Evolutionary conservation across 2,329 filamentous ascomycete genomes (phyloP).

Genomic region (Myriangium duriaei): DNA sequence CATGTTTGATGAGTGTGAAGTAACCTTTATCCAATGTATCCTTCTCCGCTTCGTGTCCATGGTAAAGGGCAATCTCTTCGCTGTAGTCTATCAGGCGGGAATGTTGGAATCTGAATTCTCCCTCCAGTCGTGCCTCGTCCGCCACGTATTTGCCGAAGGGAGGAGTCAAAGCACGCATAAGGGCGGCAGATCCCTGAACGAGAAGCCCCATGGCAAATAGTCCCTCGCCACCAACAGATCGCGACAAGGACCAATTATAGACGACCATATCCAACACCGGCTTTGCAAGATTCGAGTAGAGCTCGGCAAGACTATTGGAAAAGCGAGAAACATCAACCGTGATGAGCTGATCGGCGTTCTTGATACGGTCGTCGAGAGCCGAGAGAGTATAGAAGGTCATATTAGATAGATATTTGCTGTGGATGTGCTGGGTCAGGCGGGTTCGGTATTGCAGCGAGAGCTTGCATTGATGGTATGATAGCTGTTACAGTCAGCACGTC

Average conservation of each 20-base stretch:
- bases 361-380: slow-evolving; percentile 90
- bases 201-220: slow-evolving; percentile 90
- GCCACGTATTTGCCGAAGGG: slow-evolving; percentile 97
- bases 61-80: slow-evolving; percentile 87
- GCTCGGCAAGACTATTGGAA: slow-evolving; percentile 82
- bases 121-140: slow-evolving; percentile 86
- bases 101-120: slow-evolving; percentile 93
- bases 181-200: slow-evolving; percentile 80
- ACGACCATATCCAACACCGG: slow-evolving; percentile 90
- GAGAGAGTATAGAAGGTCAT: slow-evolving; percentile 97
- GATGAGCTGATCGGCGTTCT: slow-evolving; percentile 95
- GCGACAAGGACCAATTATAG: slow-evolving; percentile 87
- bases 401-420: slow-evolving; percentile 91
- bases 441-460: slow-evolving; percentile 87
- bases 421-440: slow-evolving; percentile 83
- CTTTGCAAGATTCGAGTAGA: slow-evolving; percentile 95
- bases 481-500: slow-evolving; percentile 34
- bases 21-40: slow-evolving; percentile 96
- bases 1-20: slow-evolving; percentile 97
- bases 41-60: slow-evolving; percentile 87
- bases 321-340: slow-evolving; percentile 95
- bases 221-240: slow-evolving; percentile 90
- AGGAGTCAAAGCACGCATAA: slow-evolving; percentile 89
- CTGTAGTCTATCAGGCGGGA: slow-evolving; percentile 89
- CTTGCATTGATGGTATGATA: slow-evolving; percentile 94